Base-by-base conservation (phyloP, 768 basidiomycete genomes). In the Russula olivacea region DNA sequence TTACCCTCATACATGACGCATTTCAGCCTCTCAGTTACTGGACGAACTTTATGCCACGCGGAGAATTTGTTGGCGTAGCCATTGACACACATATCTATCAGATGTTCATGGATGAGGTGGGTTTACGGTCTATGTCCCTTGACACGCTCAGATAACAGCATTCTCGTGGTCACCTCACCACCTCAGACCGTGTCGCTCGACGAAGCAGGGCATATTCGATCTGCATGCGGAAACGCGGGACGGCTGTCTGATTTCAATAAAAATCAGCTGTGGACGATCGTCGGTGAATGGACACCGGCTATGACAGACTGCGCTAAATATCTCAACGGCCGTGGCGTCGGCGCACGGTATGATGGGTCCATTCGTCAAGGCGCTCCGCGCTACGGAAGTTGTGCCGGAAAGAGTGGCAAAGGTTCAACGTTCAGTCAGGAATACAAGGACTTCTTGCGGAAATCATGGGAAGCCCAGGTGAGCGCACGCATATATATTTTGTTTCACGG, bases 251-350 rank as follows among this genome's bases (percentile, higher is more conserved):
- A 70, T 21, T 85, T 84, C 67, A 61, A 66, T 36, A 5, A n/a
- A 12, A 56, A 66, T 9, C 79, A 82, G 43, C 80, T 94, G 30
- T 93, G 91, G 93, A 79, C 83, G 17, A 78, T 93, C 49, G 91
- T 93, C 28, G 93, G 93, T 47, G 93, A 97, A 76, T 97, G 90
- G 86, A 85, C 88, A 1, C 81, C 89, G 3, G 88, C 88, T 2
- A 75, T 80, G 56, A 92, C 83, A 8, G 91, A 91, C 69, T 91
- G 90, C 66, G 86, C 87, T 15, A 86, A 81, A 69, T 90, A 89
- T 72, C 77, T 97, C 52, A 95, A 95, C 67, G 93, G 93, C 3
- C 84, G 91, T 49, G 91, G 89, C 2, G 67, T 78, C 45, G 87
- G 88, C 77, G 76, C 81, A 3, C 72, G 81, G 32, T 86, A 81